Evolutionary conservation across 352 stramenopile genomes (phyloP).

Genomic region (Globisporangium nagaii): DNA sequence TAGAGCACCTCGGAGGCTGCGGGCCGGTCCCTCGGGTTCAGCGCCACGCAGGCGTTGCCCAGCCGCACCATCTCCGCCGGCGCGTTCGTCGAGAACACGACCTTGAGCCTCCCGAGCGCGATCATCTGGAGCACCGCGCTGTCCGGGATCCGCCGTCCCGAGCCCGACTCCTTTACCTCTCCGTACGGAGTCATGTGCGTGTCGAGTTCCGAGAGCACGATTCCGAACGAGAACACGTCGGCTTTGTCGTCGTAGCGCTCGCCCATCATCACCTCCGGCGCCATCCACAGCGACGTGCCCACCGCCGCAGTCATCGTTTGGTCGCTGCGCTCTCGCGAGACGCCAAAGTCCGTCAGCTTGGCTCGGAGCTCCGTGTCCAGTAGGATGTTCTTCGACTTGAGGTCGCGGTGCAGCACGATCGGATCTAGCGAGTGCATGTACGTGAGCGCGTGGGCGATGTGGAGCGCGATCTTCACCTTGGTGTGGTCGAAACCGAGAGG

Average conservation of each 20-base stretch:
- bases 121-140: constrained; percentile 29
- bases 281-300: constrained; percentile 39
- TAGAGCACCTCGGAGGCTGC: constrained; percentile 31
- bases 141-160: constrained; percentile 20
- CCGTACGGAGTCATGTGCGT: constrained; percentile 32
- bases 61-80: constrained; percentile 22
- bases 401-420: constrained; percentile 38
- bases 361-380: constrained; percentile 21
- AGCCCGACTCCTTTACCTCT: constrained; percentile 9
- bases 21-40: constrained; percentile 36
- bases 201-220: no score
- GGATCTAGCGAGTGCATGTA: constrained; percentile 51
- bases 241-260: constrained; percentile 36
- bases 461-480: constrained; percentile 28
- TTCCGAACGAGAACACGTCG: no score
- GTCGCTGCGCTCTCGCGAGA: constrained; percentile 28
- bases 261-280: constrained; percentile 47
- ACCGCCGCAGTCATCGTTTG: constrained; percentile 39
- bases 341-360: constrained; percentile 59
- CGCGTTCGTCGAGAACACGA: constrained; percentile 25
- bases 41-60: constrained; percentile 33
- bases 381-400: constrained; percentile 63
- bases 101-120: constrained; percentile 15
- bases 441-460: constrained; percentile 35
- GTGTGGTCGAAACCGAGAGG: constrained; percentile 19